These are phyloP conservation scores for Trametes hirsuta DNA, from an alignment of 1,284 basidiomycete genomes.

Conservation along the genomic window DNA sequence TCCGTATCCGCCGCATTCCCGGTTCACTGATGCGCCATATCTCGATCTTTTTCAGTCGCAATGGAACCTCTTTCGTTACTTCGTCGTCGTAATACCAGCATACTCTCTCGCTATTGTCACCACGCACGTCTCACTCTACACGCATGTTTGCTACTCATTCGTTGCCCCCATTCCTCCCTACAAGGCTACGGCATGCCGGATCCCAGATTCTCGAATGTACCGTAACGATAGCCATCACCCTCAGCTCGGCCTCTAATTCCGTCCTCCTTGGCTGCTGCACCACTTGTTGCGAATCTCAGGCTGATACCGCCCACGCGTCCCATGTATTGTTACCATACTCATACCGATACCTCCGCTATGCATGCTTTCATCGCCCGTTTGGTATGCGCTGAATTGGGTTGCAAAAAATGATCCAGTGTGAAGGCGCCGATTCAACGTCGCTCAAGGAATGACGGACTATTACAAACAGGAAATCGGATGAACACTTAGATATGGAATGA, in stretches of 20 bases:
- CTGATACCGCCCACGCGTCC: neutral
- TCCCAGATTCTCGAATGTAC: neutral
- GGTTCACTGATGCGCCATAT: neutral
- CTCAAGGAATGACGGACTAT: too few species aligned
- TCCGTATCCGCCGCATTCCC: neutral
- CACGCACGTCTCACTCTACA: neutral
- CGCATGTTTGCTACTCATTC: neutral
- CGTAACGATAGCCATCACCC: neutral
- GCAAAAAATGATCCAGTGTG: too few species aligned
- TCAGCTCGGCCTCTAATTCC: conserved; percentile 5
- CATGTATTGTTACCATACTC: conserved; percentile 20
- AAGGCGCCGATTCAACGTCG: too few species aligned
- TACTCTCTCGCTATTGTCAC: neutral
- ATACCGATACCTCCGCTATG: conserved; percentile 1
- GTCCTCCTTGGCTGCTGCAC: neutral
- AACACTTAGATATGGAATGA: too few species aligned
- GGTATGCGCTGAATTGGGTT: too few species aligned
- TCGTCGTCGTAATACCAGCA: conserved; percentile 9
- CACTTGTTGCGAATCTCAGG: neutral
- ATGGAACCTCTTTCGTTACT: neutral
- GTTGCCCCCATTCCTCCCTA: neutral
- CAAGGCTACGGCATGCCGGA: neutral
- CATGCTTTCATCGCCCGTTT: neutral
- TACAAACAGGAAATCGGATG: too few species aligned
- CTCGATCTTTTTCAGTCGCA: neutral